A percentile compares a stretch with the other conserved stretches of the same genome.
Conservation (phyloP, 2,329 filamentous ascomycete genomes). For the Teratosphaeria nubilosa region DNA sequence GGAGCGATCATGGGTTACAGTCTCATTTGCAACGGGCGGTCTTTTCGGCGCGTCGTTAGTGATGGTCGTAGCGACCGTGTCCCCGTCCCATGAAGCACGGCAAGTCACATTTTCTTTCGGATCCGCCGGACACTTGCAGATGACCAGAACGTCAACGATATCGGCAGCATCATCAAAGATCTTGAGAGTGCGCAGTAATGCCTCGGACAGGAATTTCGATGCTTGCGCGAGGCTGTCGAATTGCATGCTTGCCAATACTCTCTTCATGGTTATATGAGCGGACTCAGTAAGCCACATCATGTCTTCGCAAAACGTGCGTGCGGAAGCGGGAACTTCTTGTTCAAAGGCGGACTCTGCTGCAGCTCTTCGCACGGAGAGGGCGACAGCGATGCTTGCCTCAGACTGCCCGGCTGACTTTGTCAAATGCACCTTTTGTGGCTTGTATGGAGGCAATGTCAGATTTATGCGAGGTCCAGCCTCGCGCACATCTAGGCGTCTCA, state of each 20-base stretch:
- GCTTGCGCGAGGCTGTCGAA: neutral
- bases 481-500: neutral
- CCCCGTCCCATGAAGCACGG: neutral
- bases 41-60: neutral
- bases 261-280: neutral
- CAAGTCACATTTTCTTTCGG: neutral
- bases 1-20: neutral
- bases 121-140: neutral
- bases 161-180: neutral
- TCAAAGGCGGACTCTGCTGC: neutral
- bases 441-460: neutral
- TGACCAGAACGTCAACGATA: neutral
- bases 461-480: neutral
- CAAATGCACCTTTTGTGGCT: neutral
- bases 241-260: neutral
- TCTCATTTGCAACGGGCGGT: neutral
- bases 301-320: neutral
- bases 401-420: neutral
- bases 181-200: neutral
- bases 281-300: neutral
- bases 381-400: neutral
- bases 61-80: neutral
- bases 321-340: neutral
- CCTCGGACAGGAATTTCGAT: neutral
- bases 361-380: neutral